phyloP scores from a whole-genome alignment of 805 yeast genomes.

The Teunomyces pallodes region DNA sequence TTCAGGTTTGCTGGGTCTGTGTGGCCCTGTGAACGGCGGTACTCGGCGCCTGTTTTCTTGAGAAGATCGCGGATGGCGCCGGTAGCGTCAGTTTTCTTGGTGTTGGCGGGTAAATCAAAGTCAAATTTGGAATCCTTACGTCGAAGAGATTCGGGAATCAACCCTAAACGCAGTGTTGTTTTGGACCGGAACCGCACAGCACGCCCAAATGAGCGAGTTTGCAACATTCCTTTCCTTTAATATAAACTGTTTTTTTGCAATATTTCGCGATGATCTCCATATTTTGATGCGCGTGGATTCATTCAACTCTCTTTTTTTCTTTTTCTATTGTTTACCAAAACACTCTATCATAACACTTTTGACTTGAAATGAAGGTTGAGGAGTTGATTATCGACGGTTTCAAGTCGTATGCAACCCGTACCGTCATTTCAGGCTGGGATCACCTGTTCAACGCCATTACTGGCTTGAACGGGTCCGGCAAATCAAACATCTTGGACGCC shows the following conservation, averaged over 20 bases:
- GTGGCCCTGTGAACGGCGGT: conserved; percentile 3
- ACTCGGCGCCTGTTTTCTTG: conserved; percentile 3
- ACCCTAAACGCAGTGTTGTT: background rate
- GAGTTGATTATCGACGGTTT: conserved; percentile 96
- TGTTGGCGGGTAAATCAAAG: background rate
- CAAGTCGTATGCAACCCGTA: conserved; percentile 95
- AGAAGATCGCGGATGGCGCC: conserved; percentile 1
- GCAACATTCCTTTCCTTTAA: background rate
- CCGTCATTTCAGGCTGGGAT: conserved; percentile 95
- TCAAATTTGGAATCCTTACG: background rate
- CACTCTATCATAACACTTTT: too few relatives aligned
- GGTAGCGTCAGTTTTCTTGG: background rate
- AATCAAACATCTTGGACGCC: conserved; percentile 93
- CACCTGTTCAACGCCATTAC: conserved; percentile 96
- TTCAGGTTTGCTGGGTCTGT: conserved; percentile 23
- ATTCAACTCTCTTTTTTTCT: background rate
- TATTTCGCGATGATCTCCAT: too few relatives aligned
- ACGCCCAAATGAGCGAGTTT: too few relatives aligned
- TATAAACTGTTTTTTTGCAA: too few relatives aligned
- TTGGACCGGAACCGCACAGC: background rate
- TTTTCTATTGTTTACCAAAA: background rate
- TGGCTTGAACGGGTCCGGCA: conserved; percentile 96
- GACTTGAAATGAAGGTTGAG: conserved; percentile 75
- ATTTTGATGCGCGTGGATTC: background rate
- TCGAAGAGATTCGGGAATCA: conserved; percentile 4